These are phyloP conservation scores for Melastoma malabathricum DNA, from an alignment of 345 rosid genomes.

Conservation along the genomic window DNA sequence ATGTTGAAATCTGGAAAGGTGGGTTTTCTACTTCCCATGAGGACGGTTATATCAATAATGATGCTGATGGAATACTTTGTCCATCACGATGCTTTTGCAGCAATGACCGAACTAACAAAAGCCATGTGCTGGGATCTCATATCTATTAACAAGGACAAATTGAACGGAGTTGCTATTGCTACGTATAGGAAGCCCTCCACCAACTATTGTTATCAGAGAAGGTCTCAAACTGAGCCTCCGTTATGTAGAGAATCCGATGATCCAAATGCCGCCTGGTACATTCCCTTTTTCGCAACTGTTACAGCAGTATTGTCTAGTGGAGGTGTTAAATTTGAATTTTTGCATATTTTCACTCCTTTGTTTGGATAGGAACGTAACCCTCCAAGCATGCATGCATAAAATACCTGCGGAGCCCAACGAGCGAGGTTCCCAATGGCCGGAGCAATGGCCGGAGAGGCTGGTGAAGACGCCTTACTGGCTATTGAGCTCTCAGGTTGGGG, in stretches of 20 bases:
- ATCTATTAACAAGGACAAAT: constrained; percentile 50
- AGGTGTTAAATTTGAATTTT: too few relatives aligned
- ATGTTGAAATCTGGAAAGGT: constrained; percentile 91
- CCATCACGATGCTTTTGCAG: constrained; percentile 29
- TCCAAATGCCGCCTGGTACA: constrained; percentile 85
- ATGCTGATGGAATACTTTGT: constrained; percentile 11
- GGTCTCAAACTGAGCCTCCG: constrained; percentile 63
- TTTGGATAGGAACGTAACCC: constrained; percentile 59
- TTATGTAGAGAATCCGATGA: constrained; percentile 70
- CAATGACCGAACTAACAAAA: constrained; percentile 63
- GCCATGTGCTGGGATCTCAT: constrained; percentile 87
- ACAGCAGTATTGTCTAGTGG: too few relatives aligned
- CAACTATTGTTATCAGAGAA: constrained; percentile 65
- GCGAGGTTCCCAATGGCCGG: constrained; percentile 94
- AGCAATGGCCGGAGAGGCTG: constrained; percentile 87
- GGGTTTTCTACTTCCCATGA: neutral
- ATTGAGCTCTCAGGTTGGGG: constrained; percentile 70
- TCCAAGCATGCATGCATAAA: constrained; percentile 87
- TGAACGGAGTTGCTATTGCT: constrained; percentile 72
- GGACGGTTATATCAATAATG: neutral
- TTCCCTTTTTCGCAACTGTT: too few relatives aligned
- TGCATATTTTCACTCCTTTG: too few relatives aligned
- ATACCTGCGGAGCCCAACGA: constrained; percentile 41
- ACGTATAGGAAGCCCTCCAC: constrained; percentile 65
- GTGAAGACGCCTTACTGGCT: constrained; percentile 80